Evolutionary conservation across 345 rosid species (phyloP).

Genomic region (Noccaea caerulescens): DNA sequence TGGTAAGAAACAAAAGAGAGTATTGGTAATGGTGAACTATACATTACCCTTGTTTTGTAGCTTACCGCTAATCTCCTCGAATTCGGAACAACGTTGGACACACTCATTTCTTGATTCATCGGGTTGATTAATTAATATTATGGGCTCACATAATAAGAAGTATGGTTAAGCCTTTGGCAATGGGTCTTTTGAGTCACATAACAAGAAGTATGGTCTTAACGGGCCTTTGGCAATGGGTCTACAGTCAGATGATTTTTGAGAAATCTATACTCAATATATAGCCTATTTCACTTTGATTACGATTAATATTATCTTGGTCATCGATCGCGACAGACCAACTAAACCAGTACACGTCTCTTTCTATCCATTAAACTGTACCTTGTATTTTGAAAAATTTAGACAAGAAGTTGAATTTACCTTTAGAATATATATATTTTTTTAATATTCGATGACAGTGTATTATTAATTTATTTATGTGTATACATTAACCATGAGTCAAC

Average conservation of each 20-base stretch:
- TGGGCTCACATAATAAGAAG: no score
- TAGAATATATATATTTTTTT: background rate
- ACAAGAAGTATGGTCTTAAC: background rate
- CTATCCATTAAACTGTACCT: background rate
- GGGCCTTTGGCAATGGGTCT: background rate
- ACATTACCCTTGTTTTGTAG: conserved; percentile 22
- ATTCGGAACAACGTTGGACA: conserved; percentile 29
- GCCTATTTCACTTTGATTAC: conserved; percentile 8
- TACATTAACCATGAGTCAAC: conserved; percentile 31
- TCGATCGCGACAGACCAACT: conserved; percentile 24
- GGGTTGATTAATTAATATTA: no score
- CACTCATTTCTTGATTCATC: background rate
- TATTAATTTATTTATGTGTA: background rate
- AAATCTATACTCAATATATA: no score
- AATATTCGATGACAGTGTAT: background rate
- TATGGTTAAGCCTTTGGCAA: no score
- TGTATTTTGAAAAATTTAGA: background rate
- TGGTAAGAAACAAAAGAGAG: conserved; percentile 5
- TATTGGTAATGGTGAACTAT: conserved; percentile 32
- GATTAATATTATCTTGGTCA: background rate
- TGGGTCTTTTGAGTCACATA: background rate
- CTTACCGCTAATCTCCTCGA: conserved; percentile 28
- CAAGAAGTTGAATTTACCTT: background rate
- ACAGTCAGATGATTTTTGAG: no score
- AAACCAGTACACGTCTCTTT: conserved; percentile 13